These are phyloP conservation scores for Aspergillus asperescens DNA, from an alignment of 495 filamentous ascomycete species.

Conservation along the genomic window DNA sequence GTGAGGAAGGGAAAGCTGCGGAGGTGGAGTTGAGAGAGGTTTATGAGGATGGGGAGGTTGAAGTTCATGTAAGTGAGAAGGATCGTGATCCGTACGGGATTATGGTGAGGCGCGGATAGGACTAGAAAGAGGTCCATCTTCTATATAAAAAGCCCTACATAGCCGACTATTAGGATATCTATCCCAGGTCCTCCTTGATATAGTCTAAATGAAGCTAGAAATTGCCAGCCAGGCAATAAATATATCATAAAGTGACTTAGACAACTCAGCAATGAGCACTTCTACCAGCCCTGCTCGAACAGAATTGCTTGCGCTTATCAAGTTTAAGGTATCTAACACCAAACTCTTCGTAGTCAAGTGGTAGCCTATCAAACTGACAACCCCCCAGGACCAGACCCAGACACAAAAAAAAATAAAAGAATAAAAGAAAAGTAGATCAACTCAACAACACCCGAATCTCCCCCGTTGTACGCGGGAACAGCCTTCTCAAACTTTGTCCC, in stretches of 20 bases:
- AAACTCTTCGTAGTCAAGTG: no score
- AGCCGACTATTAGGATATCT: background rate
- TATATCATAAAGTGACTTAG: no score
- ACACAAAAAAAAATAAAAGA: no score
- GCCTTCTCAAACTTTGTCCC: slow-evolving; percentile 51
- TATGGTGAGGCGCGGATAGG: slow-evolving; percentile 41
- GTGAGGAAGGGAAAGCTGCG: slow-evolving; percentile 24
- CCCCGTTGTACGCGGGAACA: slow-evolving; percentile 79
- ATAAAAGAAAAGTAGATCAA: slow-evolving; percentile 15
- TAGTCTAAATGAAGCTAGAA: no score
- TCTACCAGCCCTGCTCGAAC: no score
- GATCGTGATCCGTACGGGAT: slow-evolving; percentile 79
- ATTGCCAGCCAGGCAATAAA: no score
- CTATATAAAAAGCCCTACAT: slow-evolving; percentile 24
- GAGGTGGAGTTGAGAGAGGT: slow-evolving; percentile 39
- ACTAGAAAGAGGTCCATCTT: slow-evolving; percentile 17
- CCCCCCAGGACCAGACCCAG: no score
- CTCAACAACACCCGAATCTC: slow-evolving; percentile 79
- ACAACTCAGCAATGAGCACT: no score
- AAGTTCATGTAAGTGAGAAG: slow-evolving; percentile 67
- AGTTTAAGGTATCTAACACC: no score
- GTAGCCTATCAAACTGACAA: no score
- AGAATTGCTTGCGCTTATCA: no score
- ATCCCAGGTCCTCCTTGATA: no score
- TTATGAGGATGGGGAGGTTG: slow-evolving; percentile 45